Base-by-base conservation (phyloP, 169 alveolate genomes). In the Perkinsus olseni region DNA sequence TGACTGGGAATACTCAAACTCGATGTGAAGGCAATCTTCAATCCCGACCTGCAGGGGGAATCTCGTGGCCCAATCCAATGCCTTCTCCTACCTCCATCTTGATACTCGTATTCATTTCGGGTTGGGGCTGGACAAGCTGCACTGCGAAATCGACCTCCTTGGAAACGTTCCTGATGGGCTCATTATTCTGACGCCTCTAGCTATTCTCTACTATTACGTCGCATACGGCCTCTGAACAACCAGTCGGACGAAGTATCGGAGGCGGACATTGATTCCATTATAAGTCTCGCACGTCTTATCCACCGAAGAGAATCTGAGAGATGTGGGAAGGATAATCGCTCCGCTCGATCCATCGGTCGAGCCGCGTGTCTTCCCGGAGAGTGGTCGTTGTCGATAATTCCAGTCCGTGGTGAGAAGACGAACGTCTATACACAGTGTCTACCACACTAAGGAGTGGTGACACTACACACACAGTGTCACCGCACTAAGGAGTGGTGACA, bases 231-330 rank as follows among this genome's bases (percentile, higher is more conserved):
- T 97, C 91, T 96, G 96, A 90, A 99, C 97, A 40, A 98, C 97
- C 51, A 98, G 97, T 74, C 99, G 95, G 40, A 98, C 97, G 95
- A 98, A 97, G 96, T 98, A 98, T 48, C 97, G 94, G 94, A 98
- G 96, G 94, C 98, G 96, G 96, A 97, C 97, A 96, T 97, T 97
- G 92, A 98, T 97, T 37, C 99, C 99, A 94, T 97, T 96, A 95
- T 99, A 99, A 48, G 99, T 98, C 96, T 99, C 99, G 95, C 98
- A 98, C 95, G 98, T 98, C 94, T 98, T 98, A 95, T 99, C 99
- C 4, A 98, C 99, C 90, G 99, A 96, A 74, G 97, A 97, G 96
- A 99, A 99, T 74, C 97, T 94, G 96, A 99, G 38, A n/a, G 45
- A 0, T 38, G 20, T 39, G 95, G 94, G 48, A 94, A 93, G 24